Percentiles rank a stretch among this genome's conserved stretches.
These are phyloP conservation scores for Penicillium argentinense DNA, from an alignment of 495 filamentous ascomycete species.

Conservation along the genomic window DNA sequence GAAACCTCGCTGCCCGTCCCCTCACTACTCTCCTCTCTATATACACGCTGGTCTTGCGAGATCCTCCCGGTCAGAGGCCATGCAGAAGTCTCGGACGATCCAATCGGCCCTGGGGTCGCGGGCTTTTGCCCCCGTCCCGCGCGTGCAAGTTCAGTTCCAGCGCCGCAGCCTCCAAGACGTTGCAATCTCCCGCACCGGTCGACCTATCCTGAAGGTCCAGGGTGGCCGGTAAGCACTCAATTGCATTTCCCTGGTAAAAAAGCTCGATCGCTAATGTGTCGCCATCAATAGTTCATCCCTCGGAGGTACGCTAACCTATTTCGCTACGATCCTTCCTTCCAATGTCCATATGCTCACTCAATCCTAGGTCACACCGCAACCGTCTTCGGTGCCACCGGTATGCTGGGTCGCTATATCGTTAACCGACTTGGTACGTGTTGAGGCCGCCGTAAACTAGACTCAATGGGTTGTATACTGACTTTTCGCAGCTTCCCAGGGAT, in stretches of 20 bases:
- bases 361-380: constrained; percentile 85
- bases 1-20: constrained; percentile 33
- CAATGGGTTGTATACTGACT: constrained; percentile 33
- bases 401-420: constrained; percentile 96
- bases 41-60: constrained; percentile 33
- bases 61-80: constrained; percentile 39
- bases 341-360: constrained; percentile 23
- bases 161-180: constrained; percentile 71
- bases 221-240: constrained; percentile 71
- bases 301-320: constrained; percentile 63
- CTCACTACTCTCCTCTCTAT: constrained; percentile 36
- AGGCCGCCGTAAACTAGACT: neutral
- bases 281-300: constrained; percentile 64
- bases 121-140: constrained; percentile 42
- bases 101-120: constrained; percentile 46
- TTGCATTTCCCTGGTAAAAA: constrained; percentile 2
- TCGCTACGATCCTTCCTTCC: constrained; percentile 21
- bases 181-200: constrained; percentile 81
- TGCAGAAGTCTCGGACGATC: constrained; percentile 53
- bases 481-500: constrained; percentile 76
- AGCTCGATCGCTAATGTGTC: constrained; percentile 24
- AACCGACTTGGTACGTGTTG: constrained; percentile 77
- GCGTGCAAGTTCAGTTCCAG: constrained; percentile 44
- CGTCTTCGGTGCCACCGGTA: constrained; percentile 96
- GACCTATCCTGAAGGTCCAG: constrained; percentile 76